Evolutionary conservation across 257 asterid species (phyloP).

Genomic region (Rhazya stricta): DNA sequence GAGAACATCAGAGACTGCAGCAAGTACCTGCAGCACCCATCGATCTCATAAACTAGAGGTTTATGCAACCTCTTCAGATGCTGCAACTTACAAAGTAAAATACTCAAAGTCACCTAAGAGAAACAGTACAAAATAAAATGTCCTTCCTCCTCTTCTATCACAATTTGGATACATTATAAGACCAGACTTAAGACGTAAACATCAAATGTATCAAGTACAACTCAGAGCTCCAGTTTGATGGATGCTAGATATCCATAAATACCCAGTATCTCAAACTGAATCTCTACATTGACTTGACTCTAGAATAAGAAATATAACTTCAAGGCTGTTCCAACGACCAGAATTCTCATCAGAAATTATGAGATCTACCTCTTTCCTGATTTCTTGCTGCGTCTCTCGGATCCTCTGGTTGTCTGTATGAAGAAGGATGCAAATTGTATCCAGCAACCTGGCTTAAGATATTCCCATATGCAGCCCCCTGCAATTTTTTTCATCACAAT

Average conservation of each 20-base stretch:
- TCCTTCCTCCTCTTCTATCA: slow-evolving; percentile 13
- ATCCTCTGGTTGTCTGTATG: slow-evolving; percentile 4
- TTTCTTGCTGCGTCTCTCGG: background rate
- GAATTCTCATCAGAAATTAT: slow-evolving; percentile 41
- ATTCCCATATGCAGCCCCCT: slow-evolving; percentile 7
- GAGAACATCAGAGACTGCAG: slow-evolving; percentile 32
- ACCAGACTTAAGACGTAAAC: slow-evolving; percentile 1
- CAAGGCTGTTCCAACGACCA: slow-evolving; percentile 33
- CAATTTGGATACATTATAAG: slow-evolving; percentile 4
- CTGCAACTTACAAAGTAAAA: slow-evolving; percentile 39
- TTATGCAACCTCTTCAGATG: slow-evolving; percentile 49
- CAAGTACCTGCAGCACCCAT: slow-evolving; percentile 53
- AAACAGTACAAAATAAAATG: slow-evolving; percentile 4
- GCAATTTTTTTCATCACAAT: background rate
- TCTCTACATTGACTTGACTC: slow-evolving; percentile 29
- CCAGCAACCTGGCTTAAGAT: slow-evolving; percentile 3
- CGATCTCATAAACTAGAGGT: slow-evolving; percentile 30
- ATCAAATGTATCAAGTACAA: slow-evolving; percentile 10
- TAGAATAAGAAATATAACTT: slow-evolving; percentile 28
- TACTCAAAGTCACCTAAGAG: slow-evolving; percentile 22
- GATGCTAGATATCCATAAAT: slow-evolving; percentile 31
- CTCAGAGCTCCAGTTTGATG: slow-evolving; percentile 19
- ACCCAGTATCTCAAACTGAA: slow-evolving; percentile 33
- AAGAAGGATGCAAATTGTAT: background rate
- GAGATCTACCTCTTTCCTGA: slow-evolving; percentile 27